phyloP scores from a whole-genome alignment of 2,329 filamentous ascomycete genomes.

The Harringtonia lauricola region DNA sequence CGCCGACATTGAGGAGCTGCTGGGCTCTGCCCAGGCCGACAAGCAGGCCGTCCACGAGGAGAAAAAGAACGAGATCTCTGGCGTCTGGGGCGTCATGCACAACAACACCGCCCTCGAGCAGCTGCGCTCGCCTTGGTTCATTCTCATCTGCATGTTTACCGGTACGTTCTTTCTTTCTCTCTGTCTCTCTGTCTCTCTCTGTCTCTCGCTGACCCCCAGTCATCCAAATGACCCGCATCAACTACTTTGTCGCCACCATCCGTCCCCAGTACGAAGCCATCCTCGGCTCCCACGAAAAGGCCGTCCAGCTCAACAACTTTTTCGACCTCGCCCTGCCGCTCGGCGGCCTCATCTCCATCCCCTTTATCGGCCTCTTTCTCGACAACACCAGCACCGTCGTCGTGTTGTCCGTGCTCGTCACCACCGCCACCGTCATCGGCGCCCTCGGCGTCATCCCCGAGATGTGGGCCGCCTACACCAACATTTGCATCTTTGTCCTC shows the following conservation, averaged over 20 bases:
- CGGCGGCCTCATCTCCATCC: slow-evolving; percentile 74
- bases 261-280: slow-evolving; percentile 71
- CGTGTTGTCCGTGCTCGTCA: slow-evolving; percentile 60
- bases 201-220: slow-evolving; percentile 22
- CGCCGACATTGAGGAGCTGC: slow-evolving; percentile 60
- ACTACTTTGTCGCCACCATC: slow-evolving; percentile 86
- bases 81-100: slow-evolving; percentile 83
- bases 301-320: slow-evolving; percentile 65
- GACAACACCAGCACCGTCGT: slow-evolving; percentile 65
- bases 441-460: slow-evolving; percentile 63
- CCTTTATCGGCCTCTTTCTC: slow-evolving; percentile 72
- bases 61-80: slow-evolving; percentile 56
- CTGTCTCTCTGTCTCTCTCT: neutral
- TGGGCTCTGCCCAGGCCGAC: slow-evolving; percentile 52
- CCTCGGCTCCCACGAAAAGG: slow-evolving; percentile 48
- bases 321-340: slow-evolving; percentile 73
- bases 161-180: slow-evolving; percentile 22
- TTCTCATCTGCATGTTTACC: slow-evolving; percentile 74
- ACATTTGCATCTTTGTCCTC: slow-evolving; percentile 69
- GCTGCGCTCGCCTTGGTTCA: slow-evolving; percentile 72
- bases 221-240: slow-evolving; percentile 70
- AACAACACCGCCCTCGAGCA: slow-evolving; percentile 59
- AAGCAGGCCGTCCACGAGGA: slow-evolving; percentile 58
- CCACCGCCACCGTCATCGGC: slow-evolving; percentile 63
- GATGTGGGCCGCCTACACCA: slow-evolving; percentile 60